Conservation (phyloP, 768 basidiomycete genomes). For the Piloderma croceum region DNA sequence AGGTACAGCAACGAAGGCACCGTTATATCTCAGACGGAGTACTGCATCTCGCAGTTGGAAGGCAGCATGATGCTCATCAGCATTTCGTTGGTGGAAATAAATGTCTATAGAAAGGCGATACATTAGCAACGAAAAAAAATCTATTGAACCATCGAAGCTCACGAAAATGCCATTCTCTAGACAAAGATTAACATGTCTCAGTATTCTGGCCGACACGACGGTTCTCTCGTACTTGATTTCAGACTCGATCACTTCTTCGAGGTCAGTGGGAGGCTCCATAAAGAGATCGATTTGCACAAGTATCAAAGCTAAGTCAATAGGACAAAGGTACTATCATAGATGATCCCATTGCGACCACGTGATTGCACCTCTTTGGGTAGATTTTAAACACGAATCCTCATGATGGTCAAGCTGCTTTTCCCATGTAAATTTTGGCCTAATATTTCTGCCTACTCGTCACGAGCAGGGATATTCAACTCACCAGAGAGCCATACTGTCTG, state of each 20-base stretch:
- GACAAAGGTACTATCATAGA: no score
- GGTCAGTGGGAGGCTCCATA: conserved; percentile 27
- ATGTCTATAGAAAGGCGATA: conserved; percentile 49
- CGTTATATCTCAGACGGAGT: conserved; percentile 62
- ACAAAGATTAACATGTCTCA: neutral
- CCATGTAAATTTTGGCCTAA: no score
- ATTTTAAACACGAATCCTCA: no score
- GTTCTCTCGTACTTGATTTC: conserved; percentile 33
- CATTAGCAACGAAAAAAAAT: conserved; percentile 57
- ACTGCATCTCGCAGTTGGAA: conserved; percentile 68
- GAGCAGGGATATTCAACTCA: no score
- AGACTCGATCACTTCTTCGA: conserved; percentile 31
- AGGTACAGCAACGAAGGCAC: conserved; percentile 77
- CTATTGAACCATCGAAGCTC: conserved; percentile 33
- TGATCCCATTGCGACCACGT: no score
- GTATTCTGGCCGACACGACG: neutral
- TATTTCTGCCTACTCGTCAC: no score
- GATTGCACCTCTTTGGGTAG: no score
- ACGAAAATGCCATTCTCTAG: conserved; percentile 81
- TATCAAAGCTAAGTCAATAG: no score
- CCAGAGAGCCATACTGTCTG: no score
- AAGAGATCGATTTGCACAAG: no score
- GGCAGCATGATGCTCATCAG: conserved; percentile 56
- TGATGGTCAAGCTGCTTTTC: no score
- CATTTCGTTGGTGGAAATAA: conserved; percentile 69